Conservation (phyloP, 2,329 filamentous ascomycete genomes). For the Trematosphaeria pertusa region DNA sequence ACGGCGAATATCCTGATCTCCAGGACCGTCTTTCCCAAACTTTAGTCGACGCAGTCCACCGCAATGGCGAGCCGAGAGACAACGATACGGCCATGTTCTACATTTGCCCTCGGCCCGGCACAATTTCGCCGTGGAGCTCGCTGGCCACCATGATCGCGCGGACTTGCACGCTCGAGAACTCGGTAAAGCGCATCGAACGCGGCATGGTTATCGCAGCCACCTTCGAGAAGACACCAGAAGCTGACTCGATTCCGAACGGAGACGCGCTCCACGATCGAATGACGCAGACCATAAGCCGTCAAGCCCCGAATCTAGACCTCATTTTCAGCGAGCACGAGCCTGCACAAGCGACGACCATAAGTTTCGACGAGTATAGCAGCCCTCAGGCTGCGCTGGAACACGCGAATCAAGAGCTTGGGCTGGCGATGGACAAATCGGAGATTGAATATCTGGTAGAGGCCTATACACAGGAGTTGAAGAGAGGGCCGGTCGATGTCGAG, state of each 20-base stretch:
- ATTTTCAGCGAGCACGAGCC: conserved; percentile 80
- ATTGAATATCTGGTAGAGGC: conserved; percentile 93
- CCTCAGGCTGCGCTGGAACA: conserved; percentile 77
- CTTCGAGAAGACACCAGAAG: conserved; percentile 61
- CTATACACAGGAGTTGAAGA: conserved; percentile 70
- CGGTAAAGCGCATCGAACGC: conserved; percentile 82
- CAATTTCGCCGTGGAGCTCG: conserved; percentile 94
- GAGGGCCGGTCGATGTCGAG: conserved; percentile 85
- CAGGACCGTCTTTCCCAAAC: conserved; percentile 53
- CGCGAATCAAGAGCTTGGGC: conserved; percentile 82
- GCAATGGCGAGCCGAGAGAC: conserved; percentile 58
- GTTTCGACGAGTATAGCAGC: conserved; percentile 68
- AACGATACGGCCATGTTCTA: conserved; percentile 68
- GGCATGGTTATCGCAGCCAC: conserved; percentile 77
- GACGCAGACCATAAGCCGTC: conserved; percentile 80
- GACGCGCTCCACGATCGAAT: conserved; percentile 90
- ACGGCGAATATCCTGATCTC: conserved; percentile 61
- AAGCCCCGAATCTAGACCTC: conserved; percentile 70
- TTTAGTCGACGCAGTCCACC: conserved; percentile 55
- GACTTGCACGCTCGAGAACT: conserved; percentile 80
- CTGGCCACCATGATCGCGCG: conserved; percentile 93
- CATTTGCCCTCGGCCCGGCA: conserved; percentile 79
- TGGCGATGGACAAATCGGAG: conserved; percentile 86
- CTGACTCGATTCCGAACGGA: conserved; percentile 64
- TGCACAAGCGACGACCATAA: conserved; percentile 74